A percentile compares a stretch with the other conserved stretches of the same genome.
Conservation (phyloP, 1,284 basidiomycete genomes). For the Nidula niveotomentosa region DNA sequence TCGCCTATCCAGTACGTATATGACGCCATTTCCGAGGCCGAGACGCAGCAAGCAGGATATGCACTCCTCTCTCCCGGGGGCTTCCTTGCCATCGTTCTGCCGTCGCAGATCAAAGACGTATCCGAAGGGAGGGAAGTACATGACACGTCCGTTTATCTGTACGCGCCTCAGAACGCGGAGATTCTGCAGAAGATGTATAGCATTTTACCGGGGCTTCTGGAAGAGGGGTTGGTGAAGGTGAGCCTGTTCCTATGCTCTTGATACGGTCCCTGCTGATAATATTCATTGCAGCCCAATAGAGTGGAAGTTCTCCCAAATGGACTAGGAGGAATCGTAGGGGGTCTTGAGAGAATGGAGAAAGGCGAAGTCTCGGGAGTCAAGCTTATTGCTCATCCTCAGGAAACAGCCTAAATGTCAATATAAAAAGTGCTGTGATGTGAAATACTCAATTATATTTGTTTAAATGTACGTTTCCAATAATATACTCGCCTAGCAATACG, state of each 20-base stretch:
- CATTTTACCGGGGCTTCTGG: not conserved
- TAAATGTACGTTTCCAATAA: too few species aligned
- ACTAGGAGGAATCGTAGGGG: conserved; percentile 42
- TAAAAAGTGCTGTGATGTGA: too few species aligned
- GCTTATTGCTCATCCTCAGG: conserved; percentile 49
- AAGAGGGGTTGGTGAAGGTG: not conserved
- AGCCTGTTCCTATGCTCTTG: not conserved
- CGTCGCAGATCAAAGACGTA: conserved; percentile 1
- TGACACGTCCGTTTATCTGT: not conserved
- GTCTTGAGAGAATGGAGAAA: conserved; percentile 37
- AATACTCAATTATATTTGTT: too few species aligned
- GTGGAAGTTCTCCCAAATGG: conserved; percentile 45
- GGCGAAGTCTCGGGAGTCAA: conserved; percentile 49
- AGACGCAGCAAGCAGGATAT: conserved; percentile 16
- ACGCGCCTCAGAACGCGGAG: not conserved
- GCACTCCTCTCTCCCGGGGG: conserved; percentile 18
- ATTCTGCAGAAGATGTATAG: not conserved
- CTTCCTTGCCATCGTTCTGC: conserved; percentile 8
- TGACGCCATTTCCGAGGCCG: conserved; percentile 32
- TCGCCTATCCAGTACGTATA: conserved; percentile 34
- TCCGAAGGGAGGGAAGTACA: not conserved
- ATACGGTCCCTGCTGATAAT: not conserved
- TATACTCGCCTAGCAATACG: too few species aligned
- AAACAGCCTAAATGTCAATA: conserved; percentile 19
- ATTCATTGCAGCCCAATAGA: conserved; percentile 1